phyloP scores from a whole-genome alignment of 768 basidiomycete genomes.

The Auricularia cornea region DNA sequence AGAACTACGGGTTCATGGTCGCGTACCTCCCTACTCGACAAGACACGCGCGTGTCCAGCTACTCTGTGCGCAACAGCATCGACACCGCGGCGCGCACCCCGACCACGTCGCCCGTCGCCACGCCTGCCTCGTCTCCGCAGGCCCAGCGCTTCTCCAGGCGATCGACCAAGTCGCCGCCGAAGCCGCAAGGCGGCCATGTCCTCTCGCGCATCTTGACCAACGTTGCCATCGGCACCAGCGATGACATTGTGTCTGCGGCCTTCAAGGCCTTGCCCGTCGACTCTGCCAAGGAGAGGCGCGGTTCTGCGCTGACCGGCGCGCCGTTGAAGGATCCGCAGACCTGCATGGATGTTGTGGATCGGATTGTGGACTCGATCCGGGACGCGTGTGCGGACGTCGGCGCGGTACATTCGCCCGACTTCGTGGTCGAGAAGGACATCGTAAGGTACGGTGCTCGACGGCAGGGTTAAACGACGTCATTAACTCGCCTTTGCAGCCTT shows the following conservation, averaged over 20 bases:
- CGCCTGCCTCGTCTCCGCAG: background rate
- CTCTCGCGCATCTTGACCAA: slow-evolving; percentile 31
- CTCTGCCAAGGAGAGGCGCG: slow-evolving; percentile 41
- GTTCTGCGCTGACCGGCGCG: slow-evolving; percentile 31
- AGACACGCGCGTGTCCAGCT: slow-evolving; percentile 72
- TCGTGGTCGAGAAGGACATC: slow-evolving; percentile 62
- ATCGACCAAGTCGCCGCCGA: slow-evolving; percentile 3
- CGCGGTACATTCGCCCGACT: slow-evolving; percentile 29
- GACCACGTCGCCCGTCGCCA: background rate
- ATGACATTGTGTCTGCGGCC: slow-evolving; percentile 45
- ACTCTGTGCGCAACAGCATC: slow-evolving; percentile 70
- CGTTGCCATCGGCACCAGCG: slow-evolving; percentile 24
- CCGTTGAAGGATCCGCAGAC: slow-evolving; percentile 50
- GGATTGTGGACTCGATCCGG: slow-evolving; percentile 63
- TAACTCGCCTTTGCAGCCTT: slow-evolving; percentile 39
- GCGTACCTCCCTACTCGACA: slow-evolving; percentile 69
- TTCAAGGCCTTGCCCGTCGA: slow-evolving; percentile 78
- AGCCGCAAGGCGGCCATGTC: slow-evolving; percentile 18
- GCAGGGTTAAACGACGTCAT: slow-evolving; percentile 8
- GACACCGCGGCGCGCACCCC: slow-evolving; percentile 18
- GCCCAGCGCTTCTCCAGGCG: slow-evolving; percentile 4
- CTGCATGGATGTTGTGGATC: slow-evolving; percentile 69
- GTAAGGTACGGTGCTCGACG: slow-evolving; percentile 51
- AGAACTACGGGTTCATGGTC: slow-evolving; percentile 84
- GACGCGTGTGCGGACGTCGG: slow-evolving; percentile 62